Percentiles rank a stretch among this genome's conserved stretches.
Evolutionary conservation across 108 stramenopile genomes (phyloP).

Genomic region (Pinguiococcus pyrenoidosus): DNA sequence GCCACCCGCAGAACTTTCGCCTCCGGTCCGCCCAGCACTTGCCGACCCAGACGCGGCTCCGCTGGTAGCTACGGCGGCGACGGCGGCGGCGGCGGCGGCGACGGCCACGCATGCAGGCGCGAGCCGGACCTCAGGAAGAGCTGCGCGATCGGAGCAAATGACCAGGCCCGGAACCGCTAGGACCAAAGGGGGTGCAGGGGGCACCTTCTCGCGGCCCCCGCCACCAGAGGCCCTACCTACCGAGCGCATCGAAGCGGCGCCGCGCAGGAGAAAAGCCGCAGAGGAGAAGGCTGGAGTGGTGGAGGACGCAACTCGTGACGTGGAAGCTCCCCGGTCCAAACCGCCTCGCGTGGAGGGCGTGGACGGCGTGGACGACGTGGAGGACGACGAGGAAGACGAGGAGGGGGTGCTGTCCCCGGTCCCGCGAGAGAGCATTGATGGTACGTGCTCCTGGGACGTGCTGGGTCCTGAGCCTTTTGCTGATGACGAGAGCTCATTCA

Average conservation of each 20-base stretch:
- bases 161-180: too few species aligned
- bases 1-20: background rate
- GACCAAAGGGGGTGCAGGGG: too few species aligned
- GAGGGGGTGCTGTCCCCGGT: background rate
- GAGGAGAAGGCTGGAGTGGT: too few species aligned
- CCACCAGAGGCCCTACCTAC: too few species aligned
- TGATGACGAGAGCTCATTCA: too few species aligned
- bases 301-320: too few species aligned
- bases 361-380: conserved; percentile 39
- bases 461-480: too few species aligned
- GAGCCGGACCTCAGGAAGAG: background rate
- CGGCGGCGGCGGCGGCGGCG: background rate
- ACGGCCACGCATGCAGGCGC: background rate
- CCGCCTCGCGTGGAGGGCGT: conserved; percentile 31
- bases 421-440: background rate
- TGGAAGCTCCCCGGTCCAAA: background rate
- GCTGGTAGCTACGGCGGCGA: conserved; percentile 17
- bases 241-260: too few species aligned
- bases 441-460: too few species aligned
- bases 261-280: too few species aligned
- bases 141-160: too few species aligned
- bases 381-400: conserved; percentile 31
- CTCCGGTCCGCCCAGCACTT: conserved; percentile 43
- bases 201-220: too few species aligned
- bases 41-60: conserved; percentile 50